Base-by-base conservation (phyloP, 2,329 filamentous ascomycete species). In the Fusarium praegraminearum region DNA sequence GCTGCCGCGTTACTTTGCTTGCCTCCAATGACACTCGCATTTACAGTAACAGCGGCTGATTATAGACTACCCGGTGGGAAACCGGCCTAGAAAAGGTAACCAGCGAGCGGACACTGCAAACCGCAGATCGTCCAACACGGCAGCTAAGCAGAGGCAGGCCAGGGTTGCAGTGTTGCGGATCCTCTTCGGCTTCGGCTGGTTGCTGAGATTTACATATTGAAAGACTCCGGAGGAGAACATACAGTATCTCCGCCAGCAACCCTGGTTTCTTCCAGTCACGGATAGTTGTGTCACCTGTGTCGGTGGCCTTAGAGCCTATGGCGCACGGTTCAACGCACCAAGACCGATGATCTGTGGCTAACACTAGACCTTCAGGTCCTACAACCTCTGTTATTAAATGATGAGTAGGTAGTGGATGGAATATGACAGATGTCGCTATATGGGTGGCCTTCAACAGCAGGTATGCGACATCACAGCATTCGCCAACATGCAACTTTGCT, bases 111-210 rank as follows among this genome's bases (percentile, higher is more conserved):
- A 61, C 51, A 65, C 61, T 62, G 52, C 62, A 73, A 74, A 69
- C 68, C 63, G 73, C 72, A 74, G 73, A 75, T 75, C 73, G 65
- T 65, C 64, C 56, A 62, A 64, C 67, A 61, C 70, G 66, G 66
- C 73, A 75, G 56, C 68, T 66, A 65, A 59, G 44, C 56, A 66
- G 26, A 68, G 57, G 56, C 58, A 74, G 56, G 46, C 62, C 73
- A 72, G 57, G 64, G 72, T 75, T 61, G 51, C 65, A 72, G 57
- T 55, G 22, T 50, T 65, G 72, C 67, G 72, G 72, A 70, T 52
- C 70, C 59, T 56, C 46, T 55, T 57, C 57, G 69, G 62, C 60
- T 69, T 66, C 57, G 65, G 60, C 61, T 69, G 52, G 50, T 38
- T 65, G 59, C 58, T 64, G 72, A 72, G 68, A 71, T 72, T 67